Conservation (phyloP, 805 yeast species). For the Vanderwaltozyma tropicalis region DNA sequence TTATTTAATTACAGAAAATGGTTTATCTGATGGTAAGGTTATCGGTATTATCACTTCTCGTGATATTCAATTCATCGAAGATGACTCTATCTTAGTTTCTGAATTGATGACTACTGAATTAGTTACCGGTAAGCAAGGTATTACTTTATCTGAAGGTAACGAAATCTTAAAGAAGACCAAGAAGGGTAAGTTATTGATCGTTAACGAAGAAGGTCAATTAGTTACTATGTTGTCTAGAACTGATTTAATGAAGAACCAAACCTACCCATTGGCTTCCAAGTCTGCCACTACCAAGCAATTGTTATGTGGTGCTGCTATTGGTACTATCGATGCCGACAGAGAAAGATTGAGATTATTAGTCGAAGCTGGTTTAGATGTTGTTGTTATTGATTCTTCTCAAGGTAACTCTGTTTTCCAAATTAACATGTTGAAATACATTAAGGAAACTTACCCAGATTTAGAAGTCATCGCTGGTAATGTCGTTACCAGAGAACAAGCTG, state of each 20-base stretch:
- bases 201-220: slow-evolving; percentile 65
- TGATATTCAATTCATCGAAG: slow-evolving; percentile 91
- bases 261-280: slow-evolving; percentile 91
- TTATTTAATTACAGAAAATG: slow-evolving; percentile 51
- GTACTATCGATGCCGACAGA: slow-evolving; percentile 84
- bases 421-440: slow-evolving; percentile 87
- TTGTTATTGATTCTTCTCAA: slow-evolving; percentile 90
- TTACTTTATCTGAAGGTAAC: slow-evolving; percentile 78
- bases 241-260: slow-evolving; percentile 91
- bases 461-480: slow-evolving; percentile 97
- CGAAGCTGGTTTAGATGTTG: slow-evolving; percentile 95
- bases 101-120: slow-evolving; percentile 86
- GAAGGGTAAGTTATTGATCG: slow-evolving; percentile 95
- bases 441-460: slow-evolving; percentile 63
- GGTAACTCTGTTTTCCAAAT: slow-evolving; percentile 95
- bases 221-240: slow-evolving; percentile 88
- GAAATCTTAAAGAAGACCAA: slow-evolving; percentile 82
- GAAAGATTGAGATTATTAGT: slow-evolving; percentile 75
- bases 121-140: slow-evolving; percentile 74
- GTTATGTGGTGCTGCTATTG: slow-evolving; percentile 97
- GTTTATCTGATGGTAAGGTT: slow-evolving; percentile 78
- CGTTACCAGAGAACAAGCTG: slow-evolving; percentile 98
- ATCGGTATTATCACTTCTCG: slow-evolving; percentile 94
- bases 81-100: slow-evolving; percentile 47
- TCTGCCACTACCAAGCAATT: slow-evolving; percentile 88